Base-by-base conservation (phyloP, 192 early-diverging fungal genomes). In the Physocladia obscura region DNA sequence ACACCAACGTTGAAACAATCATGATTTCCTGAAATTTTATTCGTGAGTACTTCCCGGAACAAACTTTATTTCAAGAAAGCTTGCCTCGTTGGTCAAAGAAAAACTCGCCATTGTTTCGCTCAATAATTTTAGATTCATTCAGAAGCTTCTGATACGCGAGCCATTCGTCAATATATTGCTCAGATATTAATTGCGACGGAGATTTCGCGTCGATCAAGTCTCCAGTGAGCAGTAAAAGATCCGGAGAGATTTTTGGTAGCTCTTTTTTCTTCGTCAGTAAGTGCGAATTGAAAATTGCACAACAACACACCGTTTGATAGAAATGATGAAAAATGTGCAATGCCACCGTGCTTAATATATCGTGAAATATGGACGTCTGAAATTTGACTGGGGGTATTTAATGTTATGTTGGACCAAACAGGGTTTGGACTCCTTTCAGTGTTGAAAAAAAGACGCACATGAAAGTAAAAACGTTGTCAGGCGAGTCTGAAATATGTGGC, bases 191-290 rank as follows among this genome's bases (percentile, higher is more conserved):
- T 8, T 78, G 77, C 21, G 82, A 76, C 30, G 76, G 64, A 70
- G 90, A 88, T 62, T 94, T 94, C 15, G 91, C 94, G 78, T 97
- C 92, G 0, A 93, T 94, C 65, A 96, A 70, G 75, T 96, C 94
- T 0, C 94, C 95, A 0, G 94, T 94, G 5, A 90, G 86, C 0
- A 90, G 72, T 3, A 95, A 90, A 58, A 96, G 85, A 2, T 84
- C 79, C 4, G 95, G 95, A 1, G 88, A 83, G 36, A 95, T 79
- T 31, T 89, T 65, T 19, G 94, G 92, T 17, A 97, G 76, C 5
- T 88, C 88, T 1, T 87, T 84, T 30, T 85, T 75, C 39, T 94
- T 67, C 37, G 27, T 19, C 11, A 34, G 68, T 17, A 15, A 27
- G 2, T 6, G 1, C 21, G 26, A 1, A 71, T 1, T 13, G 49